Base-by-base conservation (phyloP, 805 yeast species). In the Komagataella ulmi region DNA sequence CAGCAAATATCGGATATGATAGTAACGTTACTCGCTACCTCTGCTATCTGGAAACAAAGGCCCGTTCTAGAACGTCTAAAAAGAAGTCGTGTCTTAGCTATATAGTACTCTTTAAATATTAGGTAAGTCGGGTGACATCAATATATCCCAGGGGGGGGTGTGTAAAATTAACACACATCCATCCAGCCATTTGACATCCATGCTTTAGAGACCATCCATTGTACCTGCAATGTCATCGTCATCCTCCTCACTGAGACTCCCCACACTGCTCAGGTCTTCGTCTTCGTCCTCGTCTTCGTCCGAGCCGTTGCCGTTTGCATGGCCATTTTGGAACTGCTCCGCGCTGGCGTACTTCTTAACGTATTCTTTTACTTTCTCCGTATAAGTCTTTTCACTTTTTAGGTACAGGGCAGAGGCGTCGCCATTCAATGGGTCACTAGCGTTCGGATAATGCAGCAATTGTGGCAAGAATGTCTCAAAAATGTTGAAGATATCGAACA, bases 401-500 rank as follows among this genome's bases (percentile, higher is more conserved):
- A 83, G 72, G 71, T 86, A 80, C 52, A 91, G 67, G 14, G 84
- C 80, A 5, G 95, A 87, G 0, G 98, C 98, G 54, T 86, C 93
- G 8, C 89, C 82, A 61, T 91, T 91, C 55, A 91, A 74, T 1
- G 99, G 99, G 65, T 91, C 99, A 12, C 91, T 73, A 1, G 98
- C 91, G 61, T 91, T 91, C 17, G 98, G 97, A 61, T 91, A 93
- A 52, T 90, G 78, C 55, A 91, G 71, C 53, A 91, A 70, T 59
- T 95, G 98, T 6, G 99, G 99, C 54, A 91, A 70, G 69, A 91
- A 93, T 63, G 88, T 83, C 61, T 91, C 98, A 64, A 93, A 88
- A 23, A 91, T 86, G 64, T 93, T 93, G 57, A 83, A 72, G 57
- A 93, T 76, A 52, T 93, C 97, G 71, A 89, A 91, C 88, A 91